A percentile compares a stretch with the other conserved stretches of the same genome.
Evolutionary conservation across 495 filamentous ascomycete species (phyloP).

Genomic region (Hyaloscypha variabilis): DNA sequence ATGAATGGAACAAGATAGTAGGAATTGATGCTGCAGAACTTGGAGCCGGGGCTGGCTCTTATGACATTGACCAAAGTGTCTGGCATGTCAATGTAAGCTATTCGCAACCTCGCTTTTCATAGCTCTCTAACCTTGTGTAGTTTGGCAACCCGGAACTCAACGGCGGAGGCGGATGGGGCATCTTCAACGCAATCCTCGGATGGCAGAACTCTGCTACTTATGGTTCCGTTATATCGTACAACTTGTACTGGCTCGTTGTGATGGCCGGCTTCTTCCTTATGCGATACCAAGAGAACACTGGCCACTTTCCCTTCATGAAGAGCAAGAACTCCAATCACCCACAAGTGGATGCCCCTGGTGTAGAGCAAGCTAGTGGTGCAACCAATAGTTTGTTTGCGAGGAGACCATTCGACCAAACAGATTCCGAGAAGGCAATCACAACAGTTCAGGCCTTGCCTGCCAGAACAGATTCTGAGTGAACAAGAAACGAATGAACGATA

Average conservation of each 20-base stretch:
- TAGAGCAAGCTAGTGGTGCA: background rate
- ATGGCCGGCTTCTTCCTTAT: conserved; percentile 63
- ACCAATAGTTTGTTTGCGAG: background rate
- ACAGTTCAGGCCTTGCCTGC: background rate
- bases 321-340: background rate
- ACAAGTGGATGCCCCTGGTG: background rate
- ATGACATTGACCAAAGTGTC: conserved; percentile 81
- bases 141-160: conserved; percentile 76
- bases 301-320: conserved; percentile 38
- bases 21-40: conserved; percentile 76
- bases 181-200: conserved; percentile 82
- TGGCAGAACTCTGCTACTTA: conserved; percentile 92
- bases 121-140: conserved; percentile 36
- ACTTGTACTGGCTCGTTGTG: conserved; percentile 80
- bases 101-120: conserved; percentile 4
- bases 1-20: conserved; percentile 64
- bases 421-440: background rate
- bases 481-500: background rate
- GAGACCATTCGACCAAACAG: background rate
- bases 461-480: background rate
- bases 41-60: conserved; percentile 81
- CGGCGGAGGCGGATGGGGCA: conserved; percentile 83
- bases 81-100: conserved; percentile 85
- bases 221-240: conserved; percentile 82
- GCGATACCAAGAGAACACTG: conserved; percentile 68